Percentiles rank a stretch among this genome's conserved stretches.
These are phyloP conservation scores for Ogataea kodamae DNA, from an alignment of 805 yeast genomes.

Conservation along the genomic window DNA sequence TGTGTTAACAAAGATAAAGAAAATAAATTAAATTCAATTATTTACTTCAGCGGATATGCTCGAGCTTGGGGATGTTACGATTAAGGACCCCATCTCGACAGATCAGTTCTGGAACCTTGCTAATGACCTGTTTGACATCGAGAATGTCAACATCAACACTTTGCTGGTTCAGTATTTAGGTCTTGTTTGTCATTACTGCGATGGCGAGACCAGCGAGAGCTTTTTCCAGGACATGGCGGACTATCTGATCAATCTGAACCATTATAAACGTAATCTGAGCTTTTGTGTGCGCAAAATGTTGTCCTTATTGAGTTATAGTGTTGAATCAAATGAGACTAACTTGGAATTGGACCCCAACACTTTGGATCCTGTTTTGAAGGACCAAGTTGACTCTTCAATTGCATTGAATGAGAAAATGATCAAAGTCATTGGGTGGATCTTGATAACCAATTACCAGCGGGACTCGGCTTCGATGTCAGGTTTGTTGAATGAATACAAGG, in stretches of 20 bases:
- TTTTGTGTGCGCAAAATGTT: constrained; percentile 50
- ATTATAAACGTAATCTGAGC: constrained; percentile 36
- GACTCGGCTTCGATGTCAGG: constrained; percentile 35
- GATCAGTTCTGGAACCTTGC: constrained; percentile 34
- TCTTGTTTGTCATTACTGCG: constrained; percentile 30
- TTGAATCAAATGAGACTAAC: constrained; percentile 25
- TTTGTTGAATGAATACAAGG: constrained; percentile 49
- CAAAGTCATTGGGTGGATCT: constrained; percentile 32
- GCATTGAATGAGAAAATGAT: constrained; percentile 29
- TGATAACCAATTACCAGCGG: constrained; percentile 24
- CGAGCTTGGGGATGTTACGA: constrained; percentile 21
- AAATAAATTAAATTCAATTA: too few relatives aligned
- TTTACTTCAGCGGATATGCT: too few relatives aligned
- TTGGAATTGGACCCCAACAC: constrained; percentile 16
- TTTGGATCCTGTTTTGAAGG: constrained; percentile 16
- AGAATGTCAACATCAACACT: constrained; percentile 27
- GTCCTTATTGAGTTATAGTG: constrained; percentile 38
- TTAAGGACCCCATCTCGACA: constrained; percentile 24
- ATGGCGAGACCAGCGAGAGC: constrained; percentile 16
- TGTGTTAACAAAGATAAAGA: not conserved
- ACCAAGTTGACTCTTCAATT: constrained; percentile 23
- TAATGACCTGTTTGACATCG: constrained; percentile 29
- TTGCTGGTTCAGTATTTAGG: constrained; percentile 33
- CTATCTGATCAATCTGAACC: constrained; percentile 23
- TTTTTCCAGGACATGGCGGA: constrained; percentile 29